Base-by-base conservation (phyloP, 2,329 filamentous ascomycete genomes). In the Zalaria sp. region DNA sequence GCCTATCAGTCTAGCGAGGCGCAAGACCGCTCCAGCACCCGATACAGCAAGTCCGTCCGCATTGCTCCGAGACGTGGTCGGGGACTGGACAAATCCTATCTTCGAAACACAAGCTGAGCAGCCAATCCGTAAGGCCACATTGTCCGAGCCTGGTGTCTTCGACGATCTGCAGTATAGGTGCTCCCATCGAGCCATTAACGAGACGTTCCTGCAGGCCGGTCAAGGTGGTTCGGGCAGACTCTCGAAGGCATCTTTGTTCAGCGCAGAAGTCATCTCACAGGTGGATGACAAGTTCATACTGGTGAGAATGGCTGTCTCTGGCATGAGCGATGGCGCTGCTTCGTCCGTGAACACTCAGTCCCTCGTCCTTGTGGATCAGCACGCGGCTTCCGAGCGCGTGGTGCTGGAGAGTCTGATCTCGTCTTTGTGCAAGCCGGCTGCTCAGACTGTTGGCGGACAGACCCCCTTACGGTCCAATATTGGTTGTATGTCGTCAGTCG, bases 221-320 rank as follows among this genome's bases (percentile, higher is more conserved):
- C 25, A 25, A 4, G 41, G 27, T n/a, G 37, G 38, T 11, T 49
- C 46, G 0, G 59, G 51, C 10, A 59, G 54, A 43, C 47, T 95
- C 1, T 83, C 79, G 1, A 83, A 79, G 48, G 53, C 64, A 4
- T 71, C 69, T 0, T 63, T 95, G 5, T 56, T 59, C 2, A 55
- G 61, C 5, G 83, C 83, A 0, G 62, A 73, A 38, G 67, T 94
- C 0, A 72, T 98, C 35, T 71, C 78, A 0, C 91, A 98, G 54
- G 81, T 98, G 1, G 89, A 96, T 57, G 70, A 67, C 9, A 98
- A 98, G 57, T 98, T 93, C 55, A 81, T 98, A 10, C 63, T 98
- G 1, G 67, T 78, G 25, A 81, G 75, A 47, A 62, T 84, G 39
- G 56, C 48, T 8, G 7, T 7, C 7, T 32, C 29, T n/a, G 7